Base-by-base conservation (phyloP, 352 stramenopile genomes). In the Pythium biforme region DNA sequence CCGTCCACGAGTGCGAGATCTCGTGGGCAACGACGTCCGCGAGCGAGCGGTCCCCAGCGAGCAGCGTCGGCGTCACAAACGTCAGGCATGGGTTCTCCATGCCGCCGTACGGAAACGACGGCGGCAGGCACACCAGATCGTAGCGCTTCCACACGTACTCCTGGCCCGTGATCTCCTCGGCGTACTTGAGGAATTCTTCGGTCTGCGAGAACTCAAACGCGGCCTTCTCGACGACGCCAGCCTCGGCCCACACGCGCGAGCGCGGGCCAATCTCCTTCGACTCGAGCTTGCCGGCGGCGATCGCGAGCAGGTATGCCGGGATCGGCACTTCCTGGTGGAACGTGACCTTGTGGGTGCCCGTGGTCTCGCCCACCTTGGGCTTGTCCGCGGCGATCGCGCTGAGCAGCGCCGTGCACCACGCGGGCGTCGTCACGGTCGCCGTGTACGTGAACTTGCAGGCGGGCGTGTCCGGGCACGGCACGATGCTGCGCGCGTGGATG, bases 81-180 rank as follows among this genome's bases (percentile, higher is more conserved):
- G 95, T 98, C 64, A 98, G 71, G 57, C 91, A 95, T 37, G 92
- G 92, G 75, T 97, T 97, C 74, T 99, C 97, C 97, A 99, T 99
- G 22, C 97, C 97, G 37, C 97, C 97, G 72, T 99, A 99, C 0
- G 88, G 86, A 59, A 97, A 96, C 23, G 80, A 94, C 11, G 84
- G 84, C n/a, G 86, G 86, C 83, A 95, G 78, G 78, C 96, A 98
- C 15, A 99, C 81, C 1, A 99, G 74, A 74, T 99, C 97, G 77
- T 99, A 99, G n/a, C 96, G 81, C 58, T 86, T 88, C 75, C 57
- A 64, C 33, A 57, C 47, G 27, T 64, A 64, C 47, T 50, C 19
- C 40, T 94, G 83, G 23, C 87, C 86, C 11, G 91, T 96, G 51
- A 99, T 88, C 7, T 77, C 76, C 73, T 99, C 97, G 0, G 95